phyloP scores from a whole-genome alignment of 1,284 basidiomycete species.

The Laetiporus sulphureus region DNA sequence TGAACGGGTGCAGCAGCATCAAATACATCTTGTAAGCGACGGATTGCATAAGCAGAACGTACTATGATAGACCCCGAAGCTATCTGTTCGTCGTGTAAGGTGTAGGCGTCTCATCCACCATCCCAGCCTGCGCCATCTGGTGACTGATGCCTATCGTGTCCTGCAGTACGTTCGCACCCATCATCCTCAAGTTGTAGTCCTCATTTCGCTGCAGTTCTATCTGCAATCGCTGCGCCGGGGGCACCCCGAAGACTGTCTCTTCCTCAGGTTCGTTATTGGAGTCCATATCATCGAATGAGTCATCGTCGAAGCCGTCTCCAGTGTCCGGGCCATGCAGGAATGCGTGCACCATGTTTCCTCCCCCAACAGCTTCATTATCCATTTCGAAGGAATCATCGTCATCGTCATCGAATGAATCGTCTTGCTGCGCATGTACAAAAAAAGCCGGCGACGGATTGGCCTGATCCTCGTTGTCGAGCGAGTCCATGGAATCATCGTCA shows the following conservation, averaged over 20 bases:
- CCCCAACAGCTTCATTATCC: constrained; percentile 22
- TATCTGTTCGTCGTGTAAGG: constrained; percentile 38
- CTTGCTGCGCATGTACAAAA: constrained; percentile 23
- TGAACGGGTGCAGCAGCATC: too few relatives aligned
- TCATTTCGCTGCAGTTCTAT: constrained; percentile 19
- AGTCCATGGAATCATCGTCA: constrained; percentile 54
- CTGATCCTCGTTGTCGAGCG: constrained; percentile 29
- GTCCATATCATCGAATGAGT: constrained; percentile 29
- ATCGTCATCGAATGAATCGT: constrained; percentile 38
- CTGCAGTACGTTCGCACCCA: constrained; percentile 52
- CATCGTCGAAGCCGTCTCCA: constrained; percentile 12
- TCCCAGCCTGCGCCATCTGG: constrained; percentile 39
- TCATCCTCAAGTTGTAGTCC: constrained; percentile 36
- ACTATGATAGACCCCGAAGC: too few relatives aligned
- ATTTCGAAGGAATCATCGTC: constrained; percentile 22
- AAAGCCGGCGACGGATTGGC: constrained; percentile 27
- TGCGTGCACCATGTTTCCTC: constrained; percentile 42
- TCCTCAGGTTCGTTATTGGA: constrained; percentile 36
- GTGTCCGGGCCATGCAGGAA: constrained; percentile 35
- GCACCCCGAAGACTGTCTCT: constrained; percentile 67
- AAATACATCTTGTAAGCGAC: too few relatives aligned
- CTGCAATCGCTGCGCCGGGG: constrained; percentile 38
- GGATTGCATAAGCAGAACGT: too few relatives aligned
- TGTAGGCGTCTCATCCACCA: constrained; percentile 59
- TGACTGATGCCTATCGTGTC: constrained; percentile 56